phyloP scores from a whole-genome alignment of 441 rosid genomes.

The Arabidopsis hybrid region DNA sequence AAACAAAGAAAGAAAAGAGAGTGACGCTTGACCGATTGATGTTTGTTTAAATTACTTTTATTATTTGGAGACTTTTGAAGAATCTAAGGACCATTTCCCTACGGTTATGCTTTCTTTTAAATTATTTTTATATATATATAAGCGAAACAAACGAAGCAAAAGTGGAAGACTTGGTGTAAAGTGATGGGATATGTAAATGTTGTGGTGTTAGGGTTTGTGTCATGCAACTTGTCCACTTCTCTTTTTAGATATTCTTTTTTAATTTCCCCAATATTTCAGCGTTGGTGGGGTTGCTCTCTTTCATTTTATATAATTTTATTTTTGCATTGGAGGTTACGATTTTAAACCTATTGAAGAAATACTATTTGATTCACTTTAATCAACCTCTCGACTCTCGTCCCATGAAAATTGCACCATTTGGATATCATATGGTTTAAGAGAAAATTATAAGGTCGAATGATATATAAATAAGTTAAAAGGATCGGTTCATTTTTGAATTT shows the following conservation, averaged over 20 bases:
- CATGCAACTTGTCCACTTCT: slow-evolving; percentile 57
- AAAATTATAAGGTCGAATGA: too few species aligned
- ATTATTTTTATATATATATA: background rate
- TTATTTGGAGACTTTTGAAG: slow-evolving; percentile 40
- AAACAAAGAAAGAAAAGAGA: slow-evolving; percentile 41
- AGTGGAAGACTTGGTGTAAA: slow-evolving; percentile 46
- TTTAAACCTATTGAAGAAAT: background rate
- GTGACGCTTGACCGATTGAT: slow-evolving; percentile 57
- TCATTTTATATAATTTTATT: background rate
- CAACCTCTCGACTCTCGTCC: background rate
- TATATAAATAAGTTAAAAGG: too few species aligned
- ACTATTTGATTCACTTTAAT: background rate
- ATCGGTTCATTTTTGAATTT: too few species aligned
- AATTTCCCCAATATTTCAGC: slow-evolving; percentile 36
- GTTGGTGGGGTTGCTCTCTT: slow-evolving; percentile 32
- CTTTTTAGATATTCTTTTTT: slow-evolving; percentile 38
- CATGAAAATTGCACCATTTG: background rate
- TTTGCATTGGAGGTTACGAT: slow-evolving; percentile 1
- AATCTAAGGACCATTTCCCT: slow-evolving; percentile 50
- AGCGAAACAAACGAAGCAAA: slow-evolving; percentile 38
- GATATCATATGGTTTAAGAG: too few species aligned
- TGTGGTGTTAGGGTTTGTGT: slow-evolving; percentile 54
- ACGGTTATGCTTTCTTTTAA: slow-evolving; percentile 26
- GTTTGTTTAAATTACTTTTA: slow-evolving; percentile 7
- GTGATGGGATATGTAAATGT: slow-evolving; percentile 43